A percentile compares a stretch with the other conserved stretches of the same genome.
These are phyloP conservation scores for Coccomyxa sp. DNA, from an alignment of 139 green algal genomes.

Conservation along the genomic window DNA sequence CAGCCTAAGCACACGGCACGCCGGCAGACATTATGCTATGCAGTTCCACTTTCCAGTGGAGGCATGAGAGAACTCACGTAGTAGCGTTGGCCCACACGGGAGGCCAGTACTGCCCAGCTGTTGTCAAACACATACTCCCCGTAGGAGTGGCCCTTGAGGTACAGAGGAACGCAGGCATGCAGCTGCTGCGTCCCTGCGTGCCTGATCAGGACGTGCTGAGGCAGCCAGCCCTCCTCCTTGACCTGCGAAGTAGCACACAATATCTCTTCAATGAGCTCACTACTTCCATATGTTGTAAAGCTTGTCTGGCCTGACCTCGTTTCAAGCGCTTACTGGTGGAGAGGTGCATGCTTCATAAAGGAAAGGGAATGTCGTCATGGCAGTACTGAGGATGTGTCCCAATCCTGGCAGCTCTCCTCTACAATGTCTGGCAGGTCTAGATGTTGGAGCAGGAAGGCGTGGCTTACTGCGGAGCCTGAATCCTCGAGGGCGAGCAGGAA, in stretches of 20 bases:
- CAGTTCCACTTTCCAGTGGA: not conserved
- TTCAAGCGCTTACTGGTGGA: too few species aligned
- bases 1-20: not conserved
- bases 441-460: too few species aligned
- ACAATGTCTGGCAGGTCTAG: too few species aligned
- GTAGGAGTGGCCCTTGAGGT: slow-evolving; percentile 68
- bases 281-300: too few species aligned
- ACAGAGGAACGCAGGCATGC: slow-evolving; percentile 57
- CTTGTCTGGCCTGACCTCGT: not conserved
- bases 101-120: slow-evolving; percentile 14
- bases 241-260: slow-evolving; percentile 8
- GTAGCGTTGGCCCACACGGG: slow-evolving; percentile 48
- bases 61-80: slow-evolving; percentile 38
- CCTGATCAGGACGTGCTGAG: slow-evolving; percentile 62
- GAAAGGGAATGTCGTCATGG: not conserved
- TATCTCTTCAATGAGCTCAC: not conserved
- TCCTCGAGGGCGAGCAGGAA: slow-evolving; percentile 71
- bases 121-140: slow-evolving; percentile 90
- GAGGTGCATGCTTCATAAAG: not conserved
- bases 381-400: too few species aligned
- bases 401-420: too few species aligned
- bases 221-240: slow-evolving; percentile 56
- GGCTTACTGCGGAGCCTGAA: slow-evolving; percentile 46
- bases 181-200: slow-evolving; percentile 29
- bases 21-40: not conserved